Evolutionary conservation across 257 asterid species (phyloP).

Genomic region (Nicotiana knightiana): DNA sequence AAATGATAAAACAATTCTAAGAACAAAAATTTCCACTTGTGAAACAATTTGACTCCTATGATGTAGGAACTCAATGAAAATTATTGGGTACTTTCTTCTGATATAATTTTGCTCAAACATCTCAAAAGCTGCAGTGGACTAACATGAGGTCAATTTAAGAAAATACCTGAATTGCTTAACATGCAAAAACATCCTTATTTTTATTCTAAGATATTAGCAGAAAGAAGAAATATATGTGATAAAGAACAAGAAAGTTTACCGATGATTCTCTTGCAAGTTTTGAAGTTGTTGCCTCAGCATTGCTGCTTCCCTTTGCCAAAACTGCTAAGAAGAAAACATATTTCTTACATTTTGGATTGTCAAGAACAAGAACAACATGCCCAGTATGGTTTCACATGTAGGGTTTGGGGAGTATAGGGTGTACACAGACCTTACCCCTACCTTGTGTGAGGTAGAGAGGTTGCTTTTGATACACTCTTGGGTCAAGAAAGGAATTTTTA

Average conservation of each 20-base stretch:
- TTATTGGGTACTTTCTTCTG: not conserved
- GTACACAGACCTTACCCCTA: too few species aligned
- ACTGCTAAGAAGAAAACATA: constrained; percentile 29
- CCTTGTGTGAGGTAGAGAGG: too few species aligned
- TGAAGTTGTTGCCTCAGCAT: constrained; percentile 56
- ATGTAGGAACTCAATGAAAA: not conserved
- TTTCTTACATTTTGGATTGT: not conserved
- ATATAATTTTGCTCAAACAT: not conserved
- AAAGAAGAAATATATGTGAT: not conserved
- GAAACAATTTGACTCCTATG: not conserved
- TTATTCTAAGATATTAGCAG: not conserved
- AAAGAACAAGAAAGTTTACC: constrained; percentile 29
- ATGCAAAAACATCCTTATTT: not conserved
- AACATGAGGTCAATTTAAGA: not conserved
- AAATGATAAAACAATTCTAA: not conserved
- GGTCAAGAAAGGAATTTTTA: too few species aligned
- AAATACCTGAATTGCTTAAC: not conserved
- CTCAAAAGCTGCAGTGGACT: not conserved
- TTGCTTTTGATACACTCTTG: too few species aligned
- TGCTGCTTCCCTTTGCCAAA: constrained; percentile 68
- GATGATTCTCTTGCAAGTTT: constrained; percentile 54
- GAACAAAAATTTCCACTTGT: not conserved
- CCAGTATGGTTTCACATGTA: too few species aligned
- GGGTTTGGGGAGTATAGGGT: too few species aligned
- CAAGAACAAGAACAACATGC: too few species aligned